Conservation (phyloP, 2,329 filamentous ascomycete genomes). For the Pseudogymnoascus sp. region DNA sequence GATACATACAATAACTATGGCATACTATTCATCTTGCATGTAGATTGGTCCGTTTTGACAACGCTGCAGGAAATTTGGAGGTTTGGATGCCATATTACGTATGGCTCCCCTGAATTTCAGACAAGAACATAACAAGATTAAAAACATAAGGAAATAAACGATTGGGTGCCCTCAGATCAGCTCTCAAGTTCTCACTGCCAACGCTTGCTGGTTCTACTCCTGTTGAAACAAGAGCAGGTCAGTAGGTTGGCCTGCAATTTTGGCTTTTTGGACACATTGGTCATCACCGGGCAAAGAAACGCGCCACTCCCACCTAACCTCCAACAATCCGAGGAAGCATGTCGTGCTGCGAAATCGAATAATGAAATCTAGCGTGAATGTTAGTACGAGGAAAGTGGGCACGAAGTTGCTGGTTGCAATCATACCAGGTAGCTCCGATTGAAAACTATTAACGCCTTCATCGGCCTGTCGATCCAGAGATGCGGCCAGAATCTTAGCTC, state of each 20-base stretch:
- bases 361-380: neutral
- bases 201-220: conserved; percentile 22
- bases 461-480: conserved; percentile 5
- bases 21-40: neutral
- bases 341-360: neutral
- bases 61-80: neutral
- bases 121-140: neutral
- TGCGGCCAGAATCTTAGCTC: neutral
- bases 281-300: conserved; percentile 28
- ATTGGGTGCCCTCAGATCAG: conserved; percentile 30
- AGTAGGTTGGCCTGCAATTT: conserved; percentile 31
- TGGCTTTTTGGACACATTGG: conserved; percentile 31
- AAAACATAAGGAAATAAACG: neutral
- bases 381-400: neutral
- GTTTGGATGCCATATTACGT: neutral
- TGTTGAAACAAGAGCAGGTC: conserved; percentile 14
- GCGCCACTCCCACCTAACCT: conserved; percentile 12
- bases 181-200: conserved; percentile 32
- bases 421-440: conserved; percentile 29
- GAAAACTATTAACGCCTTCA: conserved; percentile 27
- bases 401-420: conserved; percentile 2
- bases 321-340: neutral
- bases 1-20: neutral
- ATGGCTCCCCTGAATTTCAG: neutral
- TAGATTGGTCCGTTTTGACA: neutral